Evolutionary conservation across 306 rosid genomes (phyloP).

Genomic region (Potentilla sterilis): DNA sequence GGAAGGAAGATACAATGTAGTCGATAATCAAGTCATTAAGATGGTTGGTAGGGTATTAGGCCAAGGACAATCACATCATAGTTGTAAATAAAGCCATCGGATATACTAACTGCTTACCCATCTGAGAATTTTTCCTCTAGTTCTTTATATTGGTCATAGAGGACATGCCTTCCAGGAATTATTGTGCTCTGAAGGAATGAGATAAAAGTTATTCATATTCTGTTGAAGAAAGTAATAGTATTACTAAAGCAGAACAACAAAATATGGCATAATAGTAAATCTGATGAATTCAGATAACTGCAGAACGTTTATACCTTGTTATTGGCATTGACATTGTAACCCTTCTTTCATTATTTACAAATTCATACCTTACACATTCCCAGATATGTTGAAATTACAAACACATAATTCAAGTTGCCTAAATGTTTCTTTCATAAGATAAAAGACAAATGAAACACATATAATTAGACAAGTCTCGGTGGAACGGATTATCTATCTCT

Average conservation of each 20-base stretch:
- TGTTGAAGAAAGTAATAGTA: not conserved
- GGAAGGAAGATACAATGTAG: slow-evolving; percentile 7
- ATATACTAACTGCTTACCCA: slow-evolving; percentile 53
- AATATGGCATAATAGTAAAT: not conserved
- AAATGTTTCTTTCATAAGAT: not conserved
- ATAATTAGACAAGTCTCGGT: not conserved
- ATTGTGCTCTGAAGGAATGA: slow-evolving; percentile 61
- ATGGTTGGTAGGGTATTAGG: not conserved
- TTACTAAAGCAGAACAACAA: not conserved
- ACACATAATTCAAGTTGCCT: not conserved
- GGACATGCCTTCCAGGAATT: slow-evolving; percentile 84
- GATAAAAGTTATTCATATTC: not conserved
- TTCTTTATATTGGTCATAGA: slow-evolving; percentile 59
- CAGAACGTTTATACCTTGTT: not conserved
- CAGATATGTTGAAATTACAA: not conserved
- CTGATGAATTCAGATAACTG: not conserved
- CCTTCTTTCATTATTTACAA: not conserved
- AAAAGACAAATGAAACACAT: not conserved
- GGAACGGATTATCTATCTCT: too few relatives aligned
- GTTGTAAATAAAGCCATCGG: not conserved
- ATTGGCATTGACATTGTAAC: not conserved
- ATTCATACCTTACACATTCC: not conserved
- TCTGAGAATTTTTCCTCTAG: slow-evolving; percentile 71
- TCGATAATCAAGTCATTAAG: slow-evolving; percentile 3
- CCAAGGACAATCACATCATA: slow-evolving; percentile 10